Conservation (phyloP, 805 yeast species). For the Starmerella bombicola region DNA sequence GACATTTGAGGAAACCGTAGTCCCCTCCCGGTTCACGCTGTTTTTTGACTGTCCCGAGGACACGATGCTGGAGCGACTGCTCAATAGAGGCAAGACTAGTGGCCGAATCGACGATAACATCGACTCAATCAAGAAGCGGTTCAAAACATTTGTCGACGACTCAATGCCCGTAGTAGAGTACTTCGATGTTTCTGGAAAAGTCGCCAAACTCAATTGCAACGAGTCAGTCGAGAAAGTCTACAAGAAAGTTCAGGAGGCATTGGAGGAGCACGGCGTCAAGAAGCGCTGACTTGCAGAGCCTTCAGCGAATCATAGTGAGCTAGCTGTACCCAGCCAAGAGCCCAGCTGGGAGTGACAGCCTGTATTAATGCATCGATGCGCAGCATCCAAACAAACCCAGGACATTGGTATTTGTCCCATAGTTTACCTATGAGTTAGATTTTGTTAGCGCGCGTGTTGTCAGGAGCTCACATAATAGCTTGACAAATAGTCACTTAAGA, state of each 20-base stretch:
- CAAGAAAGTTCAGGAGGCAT: slow-evolving; percentile 50
- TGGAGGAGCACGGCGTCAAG: slow-evolving; percentile 35
- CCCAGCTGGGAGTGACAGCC: no score
- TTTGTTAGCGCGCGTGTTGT: not conserved
- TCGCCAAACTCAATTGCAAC: slow-evolving; percentile 67
- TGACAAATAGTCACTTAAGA: no score
- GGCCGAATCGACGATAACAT: slow-evolving; percentile 90
- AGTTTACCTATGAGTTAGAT: not conserved
- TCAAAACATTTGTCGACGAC: slow-evolving; percentile 72
- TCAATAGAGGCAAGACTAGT: slow-evolving; percentile 86
- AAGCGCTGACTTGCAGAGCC: no score
- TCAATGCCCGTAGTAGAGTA: slow-evolving; percentile 89
- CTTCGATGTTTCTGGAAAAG: slow-evolving; percentile 57
- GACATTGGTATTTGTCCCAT: no score
- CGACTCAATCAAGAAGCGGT: slow-evolving; percentile 82
- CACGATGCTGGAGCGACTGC: slow-evolving; percentile 74
- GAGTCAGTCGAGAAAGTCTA: slow-evolving; percentile 72
- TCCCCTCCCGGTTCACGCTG: slow-evolving; percentile 31
- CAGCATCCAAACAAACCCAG: no score
- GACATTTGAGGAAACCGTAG: slow-evolving; percentile 66
- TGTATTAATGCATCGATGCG: no score
- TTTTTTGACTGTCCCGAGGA: slow-evolving; percentile 50
- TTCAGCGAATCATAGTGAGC: no score
- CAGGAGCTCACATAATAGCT: slow-evolving; percentile 1
- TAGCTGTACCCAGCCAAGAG: no score